phyloP scores from a whole-genome alignment of 2,329 filamentous ascomycete genomes.

The Aureobasidium sp. region DNA sequence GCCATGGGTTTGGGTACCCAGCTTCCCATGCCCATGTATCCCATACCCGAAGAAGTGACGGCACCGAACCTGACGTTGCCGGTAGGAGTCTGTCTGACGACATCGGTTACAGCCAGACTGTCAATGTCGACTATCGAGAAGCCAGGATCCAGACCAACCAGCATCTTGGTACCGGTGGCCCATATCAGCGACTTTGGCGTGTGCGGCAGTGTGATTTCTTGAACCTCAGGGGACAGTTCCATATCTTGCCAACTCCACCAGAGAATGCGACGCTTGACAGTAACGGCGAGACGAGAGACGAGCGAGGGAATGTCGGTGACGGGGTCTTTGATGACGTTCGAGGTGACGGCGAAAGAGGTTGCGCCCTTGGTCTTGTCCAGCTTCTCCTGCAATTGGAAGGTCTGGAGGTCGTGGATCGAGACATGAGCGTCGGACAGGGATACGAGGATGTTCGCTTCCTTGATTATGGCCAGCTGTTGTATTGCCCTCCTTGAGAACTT shows the following conservation, averaged over 20 bases:
- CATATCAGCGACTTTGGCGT: conserved; percentile 84
- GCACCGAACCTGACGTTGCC: conserved; percentile 67
- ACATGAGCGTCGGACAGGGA: conserved; percentile 86
- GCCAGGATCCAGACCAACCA: conserved; percentile 84
- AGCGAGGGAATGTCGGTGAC: conserved; percentile 85
- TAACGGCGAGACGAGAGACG: conserved; percentile 82
- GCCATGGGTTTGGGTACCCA: conserved; percentile 88
- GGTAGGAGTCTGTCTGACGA: conserved; percentile 67
- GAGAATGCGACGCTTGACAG: conserved; percentile 81
- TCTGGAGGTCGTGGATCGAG: conserved; percentile 81
- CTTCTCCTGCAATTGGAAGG: conserved; percentile 72
- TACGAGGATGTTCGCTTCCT: conserved; percentile 84
- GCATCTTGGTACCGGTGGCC: conserved; percentile 76
- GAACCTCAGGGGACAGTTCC: conserved; percentile 66
- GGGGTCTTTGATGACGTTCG: conserved; percentile 86
- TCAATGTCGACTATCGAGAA: conserved; percentile 85
- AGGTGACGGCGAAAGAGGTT: conserved; percentile 83
- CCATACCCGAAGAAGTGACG: conserved; percentile 79
- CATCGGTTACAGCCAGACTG: conserved; percentile 64
- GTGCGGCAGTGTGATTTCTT: conserved; percentile 72
- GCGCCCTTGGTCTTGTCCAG: conserved; percentile 80
- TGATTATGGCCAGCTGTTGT: conserved; percentile 90
- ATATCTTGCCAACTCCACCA: conserved; percentile 96
- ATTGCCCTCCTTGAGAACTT: conserved; percentile 86
- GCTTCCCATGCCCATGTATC: conserved; percentile 89